Evolutionary conservation across 2,329 filamentous ascomycete species (phyloP).

Genomic region (Trichothecium roseum): DNA sequence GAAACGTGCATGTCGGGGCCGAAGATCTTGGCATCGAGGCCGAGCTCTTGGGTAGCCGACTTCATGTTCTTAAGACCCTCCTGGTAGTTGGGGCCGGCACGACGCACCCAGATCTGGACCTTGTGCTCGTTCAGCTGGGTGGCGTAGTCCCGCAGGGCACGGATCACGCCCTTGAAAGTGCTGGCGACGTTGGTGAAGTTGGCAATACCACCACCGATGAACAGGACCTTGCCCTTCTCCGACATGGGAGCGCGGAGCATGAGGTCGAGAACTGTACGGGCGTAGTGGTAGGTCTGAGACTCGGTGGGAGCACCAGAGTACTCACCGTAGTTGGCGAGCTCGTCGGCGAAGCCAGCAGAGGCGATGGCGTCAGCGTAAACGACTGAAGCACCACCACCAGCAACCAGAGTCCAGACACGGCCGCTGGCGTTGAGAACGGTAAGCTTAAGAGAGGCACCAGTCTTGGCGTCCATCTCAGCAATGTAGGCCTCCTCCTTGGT

Average conservation of each 20-base stretch:
- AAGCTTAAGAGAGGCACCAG: conserved; percentile 95
- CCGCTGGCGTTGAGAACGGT: conserved; percentile 88
- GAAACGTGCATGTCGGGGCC: conserved; percentile 88
- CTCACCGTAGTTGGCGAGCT: conserved; percentile 99
- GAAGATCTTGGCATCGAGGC: conserved; percentile 58
- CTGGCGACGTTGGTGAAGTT: conserved; percentile 99
- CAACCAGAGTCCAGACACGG: conserved; percentile 95
- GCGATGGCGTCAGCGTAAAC: conserved; percentile 99
- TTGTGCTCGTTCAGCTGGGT: conserved; percentile 88
- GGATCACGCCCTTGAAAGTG: conserved; percentile 99
- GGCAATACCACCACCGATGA: conserved; percentile 99
- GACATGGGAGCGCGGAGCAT: conserved; percentile 84
- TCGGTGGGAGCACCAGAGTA: conserved; percentile 98
- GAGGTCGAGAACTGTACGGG: conserved; percentile 89
- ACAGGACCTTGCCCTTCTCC: conserved; percentile 93
- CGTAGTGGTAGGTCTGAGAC: conserved; percentile 99
- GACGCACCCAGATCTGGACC: conserved; percentile 90
- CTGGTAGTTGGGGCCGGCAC: conserved; percentile 92
- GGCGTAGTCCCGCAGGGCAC: conserved; percentile 83
- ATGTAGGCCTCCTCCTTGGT: conserved; percentile 99
- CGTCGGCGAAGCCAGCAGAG: conserved; percentile 85
- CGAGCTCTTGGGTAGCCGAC: conserved; percentile 84
- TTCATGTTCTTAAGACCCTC: conserved; percentile 99
- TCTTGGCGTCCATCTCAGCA: conserved; percentile 97
- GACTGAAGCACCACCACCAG: conserved; percentile 98